Base-by-base conservation (phyloP, 176 grass and related monocot species). In the Oryza meridionalis region DNA sequence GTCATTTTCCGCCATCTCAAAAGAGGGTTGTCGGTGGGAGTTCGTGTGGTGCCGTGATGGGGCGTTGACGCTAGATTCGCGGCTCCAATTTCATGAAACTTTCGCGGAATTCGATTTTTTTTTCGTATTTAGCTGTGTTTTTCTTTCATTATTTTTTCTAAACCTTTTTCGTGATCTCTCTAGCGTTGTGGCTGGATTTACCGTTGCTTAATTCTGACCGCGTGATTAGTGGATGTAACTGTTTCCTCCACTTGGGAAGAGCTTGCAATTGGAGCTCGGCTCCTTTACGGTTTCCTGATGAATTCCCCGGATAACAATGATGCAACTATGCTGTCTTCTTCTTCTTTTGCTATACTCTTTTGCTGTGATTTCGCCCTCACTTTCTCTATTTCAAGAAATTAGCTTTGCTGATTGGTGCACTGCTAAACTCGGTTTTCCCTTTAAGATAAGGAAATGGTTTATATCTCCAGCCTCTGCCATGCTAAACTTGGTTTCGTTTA, bases 1-100 rank as follows among this genome's bases (percentile, higher is more conserved):
- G 50, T 71, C 1, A 31, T 4, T 44, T 63, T 47, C 37, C 22
- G 59, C 50, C 32, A 33, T 33, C 32, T 33, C 32, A 33, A 4
- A 33, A 33, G 32, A 29, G 59, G 59, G 13, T 32, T 90, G 83
- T 90, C 78, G 83, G 88, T 71, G 88, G 64, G 51, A 9, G 63
- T 44, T 12, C 12, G 79, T 9, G 63, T 44, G 58, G 24, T 61
- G 32, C 32, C 32, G 32, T 33, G 32, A 33, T n/a, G 21, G 68
- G 19, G 58, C 59, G 68, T 12, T 45, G 47, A 22, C 47, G 73
- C 79, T 35, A 86, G 84, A 90, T 86, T 90, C 59, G 22, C 79
- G 61, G 37, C 68, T n/a, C 63, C 42, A 11, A 55, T 24, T 32
- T 29, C 71, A 64, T 32, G 67, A 2, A 1, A 4, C 12, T 58